These are phyloP conservation scores for Coemansia sp. DNA, from an alignment of 192 early-diverging fungal species.

Conservation along the genomic window DNA sequence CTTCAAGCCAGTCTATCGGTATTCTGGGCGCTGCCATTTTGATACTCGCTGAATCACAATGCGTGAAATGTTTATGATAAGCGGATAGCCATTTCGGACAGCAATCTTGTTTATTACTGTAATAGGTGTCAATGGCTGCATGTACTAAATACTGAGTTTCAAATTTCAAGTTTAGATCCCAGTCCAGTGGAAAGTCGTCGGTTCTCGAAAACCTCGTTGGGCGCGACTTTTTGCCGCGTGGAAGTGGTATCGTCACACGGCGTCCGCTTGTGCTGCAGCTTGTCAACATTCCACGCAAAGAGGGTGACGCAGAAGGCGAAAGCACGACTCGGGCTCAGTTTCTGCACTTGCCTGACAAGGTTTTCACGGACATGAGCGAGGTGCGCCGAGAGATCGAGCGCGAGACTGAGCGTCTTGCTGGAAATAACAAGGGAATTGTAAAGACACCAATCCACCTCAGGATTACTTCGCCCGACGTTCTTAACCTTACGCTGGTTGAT, in stretches of 20 bases:
- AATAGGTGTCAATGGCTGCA: not conserved
- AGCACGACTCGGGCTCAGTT: conserved; percentile 63
- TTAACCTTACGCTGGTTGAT: conserved; percentile 80
- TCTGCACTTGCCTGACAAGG: conserved; percentile 70
- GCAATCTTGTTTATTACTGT: not conserved
- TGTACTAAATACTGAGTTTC: conserved; percentile 4
- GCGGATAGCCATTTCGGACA: not conserved
- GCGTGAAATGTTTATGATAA: not conserved
- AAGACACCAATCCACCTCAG: conserved; percentile 74
- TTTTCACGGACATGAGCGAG: conserved; percentile 72
- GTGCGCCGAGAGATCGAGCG: conserved; percentile 77
- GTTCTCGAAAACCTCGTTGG: conserved; percentile 98
- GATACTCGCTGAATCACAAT: not conserved
- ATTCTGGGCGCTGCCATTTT: too few species aligned
- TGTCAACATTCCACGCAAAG: conserved; percentile 54
- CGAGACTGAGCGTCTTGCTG: conserved; percentile 76
- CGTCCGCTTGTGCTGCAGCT: conserved; percentile 80
- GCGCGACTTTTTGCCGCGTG: conserved; percentile 96
- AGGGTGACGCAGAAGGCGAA: conserved; percentile 8
- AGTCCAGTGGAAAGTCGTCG: conserved; percentile 93
- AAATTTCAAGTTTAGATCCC: conserved; percentile 55
- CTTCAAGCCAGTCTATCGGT: not conserved
- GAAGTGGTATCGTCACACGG: conserved; percentile 81
- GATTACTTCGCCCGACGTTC: conserved; percentile 71
- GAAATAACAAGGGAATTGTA: conserved; percentile 76